A percentile compares a stretch with the other conserved stretches of the same genome.
phyloP scores from a whole-genome alignment of 2,329 filamentous ascomycete species.

The Parafenestella ontariensis region DNA sequence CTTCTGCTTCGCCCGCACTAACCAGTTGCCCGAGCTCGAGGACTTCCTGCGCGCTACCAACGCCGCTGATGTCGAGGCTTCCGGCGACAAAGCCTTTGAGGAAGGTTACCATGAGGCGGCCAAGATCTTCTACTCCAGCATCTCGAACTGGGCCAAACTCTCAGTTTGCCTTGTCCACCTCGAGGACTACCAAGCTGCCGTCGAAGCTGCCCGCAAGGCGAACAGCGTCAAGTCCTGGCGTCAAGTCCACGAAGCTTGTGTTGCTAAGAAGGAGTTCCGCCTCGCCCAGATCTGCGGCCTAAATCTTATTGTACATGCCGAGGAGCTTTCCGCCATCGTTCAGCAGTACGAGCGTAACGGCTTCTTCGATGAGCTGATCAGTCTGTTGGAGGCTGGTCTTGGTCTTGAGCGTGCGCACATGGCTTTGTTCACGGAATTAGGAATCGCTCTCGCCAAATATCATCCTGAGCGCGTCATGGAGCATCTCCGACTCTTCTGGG shows the following conservation, averaged over 20 bases:
- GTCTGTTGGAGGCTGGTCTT: slow-evolving; percentile 90
- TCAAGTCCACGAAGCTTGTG: slow-evolving; percentile 95
- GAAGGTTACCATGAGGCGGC: slow-evolving; percentile 95
- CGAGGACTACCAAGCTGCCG: slow-evolving; percentile 94
- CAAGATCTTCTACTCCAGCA: slow-evolving; percentile 98
- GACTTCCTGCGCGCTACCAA: slow-evolving; percentile 94
- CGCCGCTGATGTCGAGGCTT: slow-evolving; percentile 94
- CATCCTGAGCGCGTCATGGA: slow-evolving; percentile 97
- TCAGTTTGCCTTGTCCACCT: slow-evolving; percentile 97
- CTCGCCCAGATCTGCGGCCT: slow-evolving; percentile 98
- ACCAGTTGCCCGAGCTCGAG: slow-evolving; percentile 91
- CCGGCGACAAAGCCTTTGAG: slow-evolving; percentile 95
- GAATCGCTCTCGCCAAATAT: slow-evolving; percentile 91
- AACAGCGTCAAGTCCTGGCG: slow-evolving; percentile 99
- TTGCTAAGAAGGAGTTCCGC: slow-evolving; percentile 98
- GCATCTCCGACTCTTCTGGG: slow-evolving; percentile 98
- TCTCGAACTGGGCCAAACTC: slow-evolving; percentile 99
- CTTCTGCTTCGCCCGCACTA: slow-evolving; percentile 90
- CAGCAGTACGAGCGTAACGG: slow-evolving; percentile 97
- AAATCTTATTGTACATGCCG: slow-evolving; percentile 96
- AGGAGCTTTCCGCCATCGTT: slow-evolving; percentile 90
- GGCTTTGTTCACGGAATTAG: slow-evolving; percentile 95
- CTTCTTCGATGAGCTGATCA: slow-evolving; percentile 98
- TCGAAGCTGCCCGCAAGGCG: slow-evolving; percentile 96
- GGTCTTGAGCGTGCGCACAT: slow-evolving; percentile 90